A percentile compares a stretch with the other conserved stretches of the same genome.
These are phyloP conservation scores for Phytophthora multivora DNA, from an alignment of 352 stramenopile genomes.

Conservation along the genomic window DNA sequence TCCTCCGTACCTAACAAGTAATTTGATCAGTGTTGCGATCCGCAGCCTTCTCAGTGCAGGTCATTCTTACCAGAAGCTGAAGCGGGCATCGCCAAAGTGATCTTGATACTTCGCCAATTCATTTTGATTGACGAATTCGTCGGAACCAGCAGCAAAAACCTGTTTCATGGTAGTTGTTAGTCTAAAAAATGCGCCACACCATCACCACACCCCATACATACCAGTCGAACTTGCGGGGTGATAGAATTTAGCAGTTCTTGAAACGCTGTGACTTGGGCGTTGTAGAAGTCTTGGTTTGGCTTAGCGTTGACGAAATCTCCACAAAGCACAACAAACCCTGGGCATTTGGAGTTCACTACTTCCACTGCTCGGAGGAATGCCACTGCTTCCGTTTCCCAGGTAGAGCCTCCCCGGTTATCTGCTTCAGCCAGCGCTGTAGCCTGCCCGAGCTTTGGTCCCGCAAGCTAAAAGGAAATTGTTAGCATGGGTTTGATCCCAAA, in stretches of 20 bases:
- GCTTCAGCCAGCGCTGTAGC: slow-evolving; percentile 34
- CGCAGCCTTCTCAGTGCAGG: background rate
- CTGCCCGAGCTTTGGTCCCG: slow-evolving; percentile 51
- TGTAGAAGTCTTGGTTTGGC: slow-evolving; percentile 44
- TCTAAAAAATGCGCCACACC: background rate
- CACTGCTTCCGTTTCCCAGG: slow-evolving; percentile 45
- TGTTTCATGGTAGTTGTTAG: slow-evolving; percentile 26
- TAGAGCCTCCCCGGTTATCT: slow-evolving; percentile 47
- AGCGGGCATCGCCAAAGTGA: slow-evolving; percentile 69
- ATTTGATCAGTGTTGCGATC: background rate
- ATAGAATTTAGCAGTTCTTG: slow-evolving; percentile 73
- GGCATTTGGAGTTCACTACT: slow-evolving; percentile 51
- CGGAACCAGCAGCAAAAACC: slow-evolving; percentile 58
- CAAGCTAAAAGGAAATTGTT: slow-evolving; percentile 40
- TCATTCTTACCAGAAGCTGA: slow-evolving; percentile 75
- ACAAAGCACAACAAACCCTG: slow-evolving; percentile 71
- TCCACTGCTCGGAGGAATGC: slow-evolving; percentile 54
- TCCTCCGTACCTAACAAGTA: slow-evolving; percentile 58
- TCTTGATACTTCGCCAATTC: slow-evolving; percentile 41
- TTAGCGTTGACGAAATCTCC: slow-evolving; percentile 61
- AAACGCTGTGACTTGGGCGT: slow-evolving; percentile 53
- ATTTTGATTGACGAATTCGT: slow-evolving; percentile 17
- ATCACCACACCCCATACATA: slow-evolving; percentile 22
- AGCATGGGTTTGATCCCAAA: background rate
- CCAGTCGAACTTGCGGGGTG: slow-evolving; percentile 55